A percentile compares a stretch with the other conserved stretches of the same genome.
These are phyloP conservation scores for Saccharomyces hybrid DNA, from an alignment of 1,139 yeast genomes.

Conservation along the genomic window DNA sequence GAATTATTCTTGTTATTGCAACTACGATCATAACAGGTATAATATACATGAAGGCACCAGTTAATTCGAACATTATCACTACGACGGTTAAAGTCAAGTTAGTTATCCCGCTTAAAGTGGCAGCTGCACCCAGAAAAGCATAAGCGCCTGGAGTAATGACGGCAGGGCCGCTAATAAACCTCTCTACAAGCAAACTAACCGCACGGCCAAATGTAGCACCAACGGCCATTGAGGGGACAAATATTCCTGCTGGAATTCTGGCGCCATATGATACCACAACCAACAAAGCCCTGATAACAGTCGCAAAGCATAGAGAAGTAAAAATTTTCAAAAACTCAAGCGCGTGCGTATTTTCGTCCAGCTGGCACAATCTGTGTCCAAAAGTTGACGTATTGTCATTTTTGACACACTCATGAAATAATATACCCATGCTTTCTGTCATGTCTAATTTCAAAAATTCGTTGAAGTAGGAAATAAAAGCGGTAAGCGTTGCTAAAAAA, in stretches of 20 bases:
- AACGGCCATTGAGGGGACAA: constrained; percentile 94
- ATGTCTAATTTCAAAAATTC: constrained; percentile 76
- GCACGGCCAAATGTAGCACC: constrained; percentile 94
- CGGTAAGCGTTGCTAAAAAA: constrained; percentile 59
- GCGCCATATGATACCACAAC: constrained; percentile 85
- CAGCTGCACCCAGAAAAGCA: constrained; percentile 96
- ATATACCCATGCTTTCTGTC: constrained; percentile 90
- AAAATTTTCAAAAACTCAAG: constrained; percentile 29
- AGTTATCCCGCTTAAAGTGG: constrained; percentile 89
- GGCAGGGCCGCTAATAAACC: constrained; percentile 39
- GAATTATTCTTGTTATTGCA: constrained; percentile 75
- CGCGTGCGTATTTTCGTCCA: constrained; percentile 33
- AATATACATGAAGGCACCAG: constrained; percentile 86
- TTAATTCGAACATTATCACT: constrained; percentile 89
- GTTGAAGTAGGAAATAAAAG: constrained; percentile 75
- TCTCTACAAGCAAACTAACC: constrained; percentile 49
- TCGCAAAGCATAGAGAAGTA: constrained; percentile 59
- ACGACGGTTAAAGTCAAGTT: constrained; percentile 89
- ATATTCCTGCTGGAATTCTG: constrained; percentile 91
- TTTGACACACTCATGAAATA: constrained; percentile 75
- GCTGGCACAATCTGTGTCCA: constrained; percentile 45
- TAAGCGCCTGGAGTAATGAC: constrained; percentile 91
- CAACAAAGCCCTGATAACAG: constrained; percentile 59
- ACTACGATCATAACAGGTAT: constrained; percentile 95
- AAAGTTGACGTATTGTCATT: constrained; percentile 33